Evolutionary conservation across 495 filamentous ascomycete genomes (phyloP).

Genomic region (Schizothecium vesticola): DNA sequence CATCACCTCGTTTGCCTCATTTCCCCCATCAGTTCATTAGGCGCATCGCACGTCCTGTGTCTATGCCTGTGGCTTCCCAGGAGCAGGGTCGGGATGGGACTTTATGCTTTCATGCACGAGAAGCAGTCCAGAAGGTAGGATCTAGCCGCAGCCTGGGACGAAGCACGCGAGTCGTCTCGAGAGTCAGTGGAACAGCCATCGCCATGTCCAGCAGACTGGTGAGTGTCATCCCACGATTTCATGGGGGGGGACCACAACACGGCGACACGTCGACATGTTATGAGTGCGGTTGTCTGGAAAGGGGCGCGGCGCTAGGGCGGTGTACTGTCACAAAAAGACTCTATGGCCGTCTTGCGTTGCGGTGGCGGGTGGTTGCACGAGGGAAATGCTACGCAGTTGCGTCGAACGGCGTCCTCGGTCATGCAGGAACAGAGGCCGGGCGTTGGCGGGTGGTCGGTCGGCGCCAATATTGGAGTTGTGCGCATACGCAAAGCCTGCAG

Average conservation of each 20-base stretch:
- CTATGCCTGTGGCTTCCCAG: not conserved
- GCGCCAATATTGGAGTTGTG: not conserved
- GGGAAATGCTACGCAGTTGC: not conserved
- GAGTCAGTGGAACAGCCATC: not conserved
- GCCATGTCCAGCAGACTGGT: not conserved
- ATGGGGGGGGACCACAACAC: not conserved
- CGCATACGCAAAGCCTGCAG: not conserved
- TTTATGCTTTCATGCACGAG: not conserved
- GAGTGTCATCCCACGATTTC: not conserved
- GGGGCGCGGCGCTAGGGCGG: not conserved
- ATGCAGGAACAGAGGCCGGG: not conserved
- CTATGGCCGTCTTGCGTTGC: not conserved
- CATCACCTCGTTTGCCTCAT: not conserved
- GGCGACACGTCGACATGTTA: not conserved
- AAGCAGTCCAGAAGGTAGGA: not conserved
- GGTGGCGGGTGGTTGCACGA: not conserved
- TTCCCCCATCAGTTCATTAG: not conserved
- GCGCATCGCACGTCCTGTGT: not conserved
- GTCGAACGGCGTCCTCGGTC: not conserved
- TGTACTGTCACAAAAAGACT: not conserved
- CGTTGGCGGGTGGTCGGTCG: not conserved
- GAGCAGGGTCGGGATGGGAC: not conserved
- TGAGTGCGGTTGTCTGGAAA: not conserved
- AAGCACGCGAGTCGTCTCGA: not conserved
- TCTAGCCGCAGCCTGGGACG: not conserved